Evolutionary conservation across 192 early-diverging fungal species (phyloP), one percentile per base, ranked within the genome.

Genomic region (Coemansia sp.): DNA sequence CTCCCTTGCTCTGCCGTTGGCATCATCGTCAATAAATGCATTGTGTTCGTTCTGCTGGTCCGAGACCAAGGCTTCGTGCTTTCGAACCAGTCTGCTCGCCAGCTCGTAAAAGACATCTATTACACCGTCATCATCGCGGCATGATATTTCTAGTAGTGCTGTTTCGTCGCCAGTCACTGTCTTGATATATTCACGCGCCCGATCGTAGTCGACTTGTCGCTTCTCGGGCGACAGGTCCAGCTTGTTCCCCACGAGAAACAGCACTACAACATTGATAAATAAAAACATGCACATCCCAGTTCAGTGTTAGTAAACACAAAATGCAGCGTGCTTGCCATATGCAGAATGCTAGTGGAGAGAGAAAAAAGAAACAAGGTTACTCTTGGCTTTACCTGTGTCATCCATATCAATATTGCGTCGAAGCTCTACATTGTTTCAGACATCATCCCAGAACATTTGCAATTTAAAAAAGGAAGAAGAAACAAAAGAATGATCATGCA

Each of bases 201-300:
- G 84, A 12, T 80, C 62, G 60, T 84, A 80, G 61, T 86, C 78
- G 10, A 91, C 86, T 55, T 82, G 82, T 59, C 89, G 85, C 62
- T 74, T 80, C 56, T 78, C 81, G 19, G 82, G 63, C 21, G 87
- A 86, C 72, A 91, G 74, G 68, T 91, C 90, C 77, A 87, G 80
- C 68, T 91, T 91, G 74, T 91, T 91, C 46, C 87, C 90, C 13
- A 91, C 88, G 42, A 91, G 82, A 56, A 89, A 85, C 54, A 91
- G 81, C 41, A 91, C 88, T 86, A 87, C 72, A 69, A 16, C 42
- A 54, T 11, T 11, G 15, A 36, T 13, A 59, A 40, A 40, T 7
- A 40, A 40, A 40, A 41, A 5, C 57, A 59, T 52, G n/a, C n/a
- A 18, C n/a, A 8, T 12, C 42, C 4, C 42, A 8, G 19, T 6